Base-by-base conservation (phyloP, 768 basidiomycete genomes). In the Auricularia sp. region DNA sequence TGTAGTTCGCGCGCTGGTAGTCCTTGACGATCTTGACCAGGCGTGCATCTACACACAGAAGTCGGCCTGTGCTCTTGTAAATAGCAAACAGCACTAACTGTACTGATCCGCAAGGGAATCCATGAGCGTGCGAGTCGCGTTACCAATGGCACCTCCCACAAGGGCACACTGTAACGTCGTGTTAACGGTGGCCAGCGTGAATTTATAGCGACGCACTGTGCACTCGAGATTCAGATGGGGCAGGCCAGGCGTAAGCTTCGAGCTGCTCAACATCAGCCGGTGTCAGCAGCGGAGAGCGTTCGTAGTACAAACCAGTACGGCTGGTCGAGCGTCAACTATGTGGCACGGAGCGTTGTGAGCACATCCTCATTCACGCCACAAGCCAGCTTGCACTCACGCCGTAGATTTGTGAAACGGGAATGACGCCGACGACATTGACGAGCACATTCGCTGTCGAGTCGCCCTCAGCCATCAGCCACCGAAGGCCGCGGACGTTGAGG, bases 1-100 rank as follows among this genome's bases (percentile, higher is more conserved):
- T 14, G 51, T 64, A 64, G 21, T 39, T 34, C 6, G 16, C 34
- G 18, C 45, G 56, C 29, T 65, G 64, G 51, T 65, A 65, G 10
- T 65, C 64, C 47, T 65, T 65, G 6, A 62, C 58, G 51, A 65
- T 65, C 44, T 65, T 65, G 4, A 42, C 24, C 8, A 65, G 64
- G 13, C 64, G 56, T 21, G 21, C 34, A 34, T 59, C 47, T 51
- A 18, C 3, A 18, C 6, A 18, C 8, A 51, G 47, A 21, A 18
- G 47, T 51, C 14, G 47, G 18, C 18, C 16, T 11, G 5, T 51
- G 16, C 14, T 51, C 14, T 10, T 18, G 6, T 5, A 51, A 18
- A 10, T 3, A 16, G 21, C 21, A 6, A 21, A 21, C 6, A 5
- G 18, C 11, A 51, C 47, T 58, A 54, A 44, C 58, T 65, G 42